Base-by-base conservation (phyloP, 1,284 basidiomycete species). In the Cryptococcus sp. region DNA sequence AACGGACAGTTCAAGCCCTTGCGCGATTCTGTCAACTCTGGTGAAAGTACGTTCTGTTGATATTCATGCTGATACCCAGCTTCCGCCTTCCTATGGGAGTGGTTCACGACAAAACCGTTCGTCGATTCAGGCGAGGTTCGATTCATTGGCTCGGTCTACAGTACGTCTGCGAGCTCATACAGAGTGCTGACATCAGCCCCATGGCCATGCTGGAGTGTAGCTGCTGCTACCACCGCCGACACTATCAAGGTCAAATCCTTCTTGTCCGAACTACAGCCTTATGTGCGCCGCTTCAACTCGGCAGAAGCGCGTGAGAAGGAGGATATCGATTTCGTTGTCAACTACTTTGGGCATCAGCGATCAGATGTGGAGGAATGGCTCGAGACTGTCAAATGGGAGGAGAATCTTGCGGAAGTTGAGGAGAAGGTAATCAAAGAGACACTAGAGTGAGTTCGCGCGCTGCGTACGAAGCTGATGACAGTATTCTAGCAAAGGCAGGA, bases 81-180 rank as follows among this genome's bases (percentile, higher is more conserved):
- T 2, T 68, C 66, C 9, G 63, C 60, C n/a, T 71, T 71, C 60
- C 64, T 73, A 83, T 96, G 92, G 91, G 91, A 94, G 73, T 92
- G 88, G 88, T 97, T 96, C 75, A 98, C 94, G 2, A 97, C 93
- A 16, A 98, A 97, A 72, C 93, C 94, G 1, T 96, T 83, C 64
- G 82, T 81, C 14, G 89, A 94, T 70, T 79, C 80, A 14, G 88
- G 88, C 25, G 84, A 91, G 72, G 88, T 86, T 45, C 83, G 86
- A 42, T 91, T 92, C 66, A 72, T 77, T 49, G 74, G 74, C 19
- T 74, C 67, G 4, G 71, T 73, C 4, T 70, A 72, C 56, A 76
- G 73, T 74, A 44, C 52, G 67, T 63, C 2, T 10, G 40, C 32
- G n/a, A 19, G 14, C 25, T 3, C 41, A 24, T 46, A 21, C 13